Conservation (phyloP, 164 flowering plant species). For the Sextonia rubra region DNA sequence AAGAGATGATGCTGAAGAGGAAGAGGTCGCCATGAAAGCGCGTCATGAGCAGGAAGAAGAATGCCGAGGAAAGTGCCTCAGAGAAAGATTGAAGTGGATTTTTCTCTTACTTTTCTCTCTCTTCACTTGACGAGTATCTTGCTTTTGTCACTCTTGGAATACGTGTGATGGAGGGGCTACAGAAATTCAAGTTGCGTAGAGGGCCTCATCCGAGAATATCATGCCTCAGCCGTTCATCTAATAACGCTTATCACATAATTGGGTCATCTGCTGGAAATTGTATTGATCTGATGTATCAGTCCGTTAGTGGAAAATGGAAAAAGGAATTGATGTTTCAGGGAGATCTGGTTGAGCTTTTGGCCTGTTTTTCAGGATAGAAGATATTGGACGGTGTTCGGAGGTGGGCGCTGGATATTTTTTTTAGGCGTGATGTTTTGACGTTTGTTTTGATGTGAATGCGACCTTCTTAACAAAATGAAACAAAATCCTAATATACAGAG, state of each 20-base stretch:
- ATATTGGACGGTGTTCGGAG: no score
- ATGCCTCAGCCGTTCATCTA: background rate
- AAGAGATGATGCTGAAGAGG: background rate
- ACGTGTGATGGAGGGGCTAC: background rate
- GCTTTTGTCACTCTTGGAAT: background rate
- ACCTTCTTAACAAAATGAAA: no score
- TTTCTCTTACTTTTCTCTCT: background rate
- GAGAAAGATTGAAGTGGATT: background rate
- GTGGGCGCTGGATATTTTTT: no score
- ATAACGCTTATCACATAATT: background rate
- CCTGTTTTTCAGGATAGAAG: no score
- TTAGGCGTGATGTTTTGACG: no score
- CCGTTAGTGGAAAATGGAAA: background rate
- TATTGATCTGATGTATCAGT: background rate
- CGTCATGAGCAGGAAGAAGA: background rate
- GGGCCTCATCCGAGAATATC: no score
- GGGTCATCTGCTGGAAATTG: no score
- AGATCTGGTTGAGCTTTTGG: background rate
- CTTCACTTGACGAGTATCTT: background rate
- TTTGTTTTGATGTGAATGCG: no score
- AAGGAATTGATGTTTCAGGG: background rate
- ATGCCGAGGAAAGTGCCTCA: background rate
- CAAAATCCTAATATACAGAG: no score
- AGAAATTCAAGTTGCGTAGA: no score
- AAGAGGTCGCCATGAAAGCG: constrained; percentile 5